Evolutionary conservation across 1,139 yeast species (phyloP), one percentile per base, ranked within the genome.

Genomic region (Torulaspora globosa): DNA sequence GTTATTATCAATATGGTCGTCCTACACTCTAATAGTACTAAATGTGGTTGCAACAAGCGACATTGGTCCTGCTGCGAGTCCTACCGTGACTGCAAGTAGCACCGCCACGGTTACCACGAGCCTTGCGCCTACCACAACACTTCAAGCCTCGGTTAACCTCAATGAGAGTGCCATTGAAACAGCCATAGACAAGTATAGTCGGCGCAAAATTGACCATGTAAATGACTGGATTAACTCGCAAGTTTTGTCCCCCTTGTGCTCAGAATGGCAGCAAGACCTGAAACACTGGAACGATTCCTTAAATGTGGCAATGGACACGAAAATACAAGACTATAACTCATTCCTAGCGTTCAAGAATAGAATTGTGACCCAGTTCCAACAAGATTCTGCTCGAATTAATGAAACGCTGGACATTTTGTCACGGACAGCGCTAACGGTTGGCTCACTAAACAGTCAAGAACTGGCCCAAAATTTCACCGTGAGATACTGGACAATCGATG

Each of bases 371-470:
- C 32, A 35, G n/a, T 31, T 49, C n/a, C 24, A 41, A 14, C 43
- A 30, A 18, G 45, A 49, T 36, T 49, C 54, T 11, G 32, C 38
- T 26, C 42, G 41, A 32, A 46, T 52, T 12, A 52, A 53, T 18
- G 39, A 42, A 10, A 50, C 59, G 2, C 36, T 49, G 16, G 47
- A 47, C 7, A 32, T 41, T 10, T 28, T 54, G n/a, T 34, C 51
- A 4, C 30, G 30, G 15, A 44, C 41, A 14, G 53, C 54, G 6
- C 39, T 52, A 9, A 31, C 46, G 8, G 42, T 50, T 2, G 49
- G 48, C 5, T 16, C 37, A 28, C 30, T 33, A 4, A 18, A 44
- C 26, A 39, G 36, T 16, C 40, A 46, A n/a, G 35, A 32, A 11
- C 10, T 36, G 7, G 16, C 40, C 5, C 29, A 30, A 10, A 44